Evolutionary conservation across 1,284 basidiomycete genomes (phyloP).

Genomic region (Tilletia indica): DNA sequence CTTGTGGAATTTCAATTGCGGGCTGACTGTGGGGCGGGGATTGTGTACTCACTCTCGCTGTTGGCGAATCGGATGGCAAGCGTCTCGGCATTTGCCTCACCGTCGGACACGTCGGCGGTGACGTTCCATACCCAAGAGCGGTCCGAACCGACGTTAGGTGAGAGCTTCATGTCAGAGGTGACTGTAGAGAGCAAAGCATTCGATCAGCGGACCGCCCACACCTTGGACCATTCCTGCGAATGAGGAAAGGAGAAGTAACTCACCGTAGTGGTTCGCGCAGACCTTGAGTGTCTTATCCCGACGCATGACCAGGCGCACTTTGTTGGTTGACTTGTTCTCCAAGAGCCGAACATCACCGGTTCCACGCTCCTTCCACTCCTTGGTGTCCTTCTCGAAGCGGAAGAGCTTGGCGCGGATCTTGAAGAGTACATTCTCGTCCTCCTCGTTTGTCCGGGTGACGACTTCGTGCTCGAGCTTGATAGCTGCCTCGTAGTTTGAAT

Average conservation of each 20-base stretch:
- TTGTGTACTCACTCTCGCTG: constrained; percentile 76
- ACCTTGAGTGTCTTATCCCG: constrained; percentile 99
- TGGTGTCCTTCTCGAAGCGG: constrained; percentile 77
- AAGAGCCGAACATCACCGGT: constrained; percentile 54
- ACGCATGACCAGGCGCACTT: constrained; percentile 95
- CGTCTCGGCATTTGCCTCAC: constrained; percentile 83
- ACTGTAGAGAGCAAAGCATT: constrained; percentile 61
- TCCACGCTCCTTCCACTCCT: constrained; percentile 94
- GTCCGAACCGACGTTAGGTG: constrained; percentile 98
- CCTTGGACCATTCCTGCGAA: neutral
- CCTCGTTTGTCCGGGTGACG: constrained; percentile 90
- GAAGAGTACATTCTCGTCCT: constrained; percentile 88
- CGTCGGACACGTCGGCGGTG: constrained; percentile 80
- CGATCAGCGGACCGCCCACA: neutral
- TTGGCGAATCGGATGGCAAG: constrained; percentile 98
- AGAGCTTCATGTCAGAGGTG: constrained; percentile 83
- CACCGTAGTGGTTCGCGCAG: constrained; percentile 95
- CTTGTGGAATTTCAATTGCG: neutral
- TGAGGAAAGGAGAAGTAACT: constrained; percentile 56
- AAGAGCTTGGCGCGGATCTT: constrained; percentile 99
- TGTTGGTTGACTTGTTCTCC: constrained; percentile 79
- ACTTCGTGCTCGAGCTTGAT: constrained; percentile 95
- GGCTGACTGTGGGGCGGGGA: neutral
- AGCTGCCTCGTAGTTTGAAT: constrained; percentile 92
- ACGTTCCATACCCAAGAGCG: constrained; percentile 96